Base-by-base conservation (phyloP, 192 early-diverging fungal species). In the Entomortierella parvispora region DNA sequence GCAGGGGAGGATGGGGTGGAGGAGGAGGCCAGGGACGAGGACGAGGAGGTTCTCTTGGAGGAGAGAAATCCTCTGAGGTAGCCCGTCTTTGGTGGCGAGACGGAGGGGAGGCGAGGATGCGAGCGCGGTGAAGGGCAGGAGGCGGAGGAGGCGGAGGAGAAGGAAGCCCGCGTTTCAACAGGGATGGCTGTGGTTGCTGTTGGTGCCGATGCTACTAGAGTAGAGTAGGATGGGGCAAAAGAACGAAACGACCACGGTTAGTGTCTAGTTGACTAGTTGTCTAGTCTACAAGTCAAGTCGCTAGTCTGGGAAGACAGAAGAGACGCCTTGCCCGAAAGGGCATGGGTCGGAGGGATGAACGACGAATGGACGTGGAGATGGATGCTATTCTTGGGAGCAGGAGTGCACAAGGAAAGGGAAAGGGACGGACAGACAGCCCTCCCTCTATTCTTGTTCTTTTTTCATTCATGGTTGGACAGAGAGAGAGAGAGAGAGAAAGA, bases 31-130 rank as follows among this genome's bases (percentile, higher is more conserved):
- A 40, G 37, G 5, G 32, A 45, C 1, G 58, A 58, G 31, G 31
- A 44, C 20, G 52, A 57, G 14, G 45, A 31, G 25, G 12, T 60
- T 23, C n/a, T 45, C 33, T 61, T 69, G 18, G 68, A 34, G 12
- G 66, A 59, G 47, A 71, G 61, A 45, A 71, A 63, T 0, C 69
- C 69, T 20, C 69, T 50, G 25, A 63, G 53, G 43, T 62, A 63
- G 25, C 46, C 37, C 12, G 37, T 40, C 37, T 40, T 40, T 40
- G 37, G 37, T 40, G 37, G 37, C 37, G 37, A 40, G 12, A 12
- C 5, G 12, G 37, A 40, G 12, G 12, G 31, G 31, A 20, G 33
- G 6, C n/a, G 47, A 32, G 31, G 54, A 32, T 34, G 28, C 26
- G 54, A 14, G 54, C 22, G 22, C 43, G 29, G 10, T 42, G 26